Evolutionary conservation across 2,329 filamentous ascomycete genomes (phyloP), one percentile per base, ranked within the genome.

Genomic region (Nemania sp.): DNA sequence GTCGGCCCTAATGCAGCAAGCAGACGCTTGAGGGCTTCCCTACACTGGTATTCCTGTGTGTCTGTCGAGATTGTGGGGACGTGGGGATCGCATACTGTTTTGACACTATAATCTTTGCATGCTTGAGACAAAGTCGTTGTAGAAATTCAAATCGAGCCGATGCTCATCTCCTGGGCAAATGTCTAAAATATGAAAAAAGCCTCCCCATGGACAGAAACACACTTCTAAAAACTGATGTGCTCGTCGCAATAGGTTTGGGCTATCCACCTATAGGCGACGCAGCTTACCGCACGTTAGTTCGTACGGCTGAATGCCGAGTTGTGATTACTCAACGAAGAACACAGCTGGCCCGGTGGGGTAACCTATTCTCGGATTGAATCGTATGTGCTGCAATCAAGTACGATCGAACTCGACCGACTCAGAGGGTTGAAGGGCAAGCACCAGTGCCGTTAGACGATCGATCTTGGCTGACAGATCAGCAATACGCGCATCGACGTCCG

Each of bases 381-480:
- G 7, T 18, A 6, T 9, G 7, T 25, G 34, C 15, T 13, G 11
- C 18, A 15, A 20, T 66, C 63, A 71, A 18, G 65, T 67, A 11
- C 66, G 64, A 21, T 65, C 59, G 1, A 60, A 65, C 10, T 71
- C 67, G 2, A 21, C 56, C 7, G 68, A 66, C 11, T 65, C 65
- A 20, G 67, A 67, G 2, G 69, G 59, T 67, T 85, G 83, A 69
- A 86, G 73, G 3, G 77, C 74, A 65, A 84, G 69, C 1, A 87
- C 75, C 49, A 83, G 69, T 18, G 80, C 76, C 0, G 84, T 85
- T 64, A 88, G 74, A 57, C 80, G 80, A 65, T 87, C 83, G 67
- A 88, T 85, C 77, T 87, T 87, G 48, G 72, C 73, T 43, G 79
- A 78, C 66, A 88, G 72, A 64, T 87, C 84, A 3, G 75, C 72